Evolutionary conservation across 2,329 filamentous ascomycete species (phyloP), one percentile per base, ranked within the genome.

Genomic region (Periglandula ipomoeae): DNA sequence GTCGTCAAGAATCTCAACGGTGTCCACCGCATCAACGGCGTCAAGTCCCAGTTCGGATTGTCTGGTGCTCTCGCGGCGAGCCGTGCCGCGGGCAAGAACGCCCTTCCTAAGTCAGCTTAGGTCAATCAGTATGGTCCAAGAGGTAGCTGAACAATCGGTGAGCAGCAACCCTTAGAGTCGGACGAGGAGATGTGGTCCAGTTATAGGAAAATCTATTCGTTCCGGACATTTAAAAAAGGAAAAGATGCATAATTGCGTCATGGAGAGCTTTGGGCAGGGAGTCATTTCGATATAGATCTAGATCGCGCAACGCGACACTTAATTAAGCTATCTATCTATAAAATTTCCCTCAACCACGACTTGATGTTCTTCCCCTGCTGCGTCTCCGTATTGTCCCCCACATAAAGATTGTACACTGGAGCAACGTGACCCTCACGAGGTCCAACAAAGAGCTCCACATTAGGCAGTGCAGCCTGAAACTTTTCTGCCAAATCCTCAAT

Each of bases 1-100:
- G 71, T 90, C 53, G 86, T 93, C 69, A 95, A 95, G 84, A 95
- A 95, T 74, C 78, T 94, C 70, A 95, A 95, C 76, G 85, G 86
- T 40, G 89, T 83, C 30, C 89, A 95, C 73, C 84, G 89, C 60
- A 71, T 91, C 55, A 82, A 93, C 60, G 89, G 88, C 47, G 76
- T 94, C 56, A 61, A 72, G 41, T 79, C 75, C 43, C 87, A 93
- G 62, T 87, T 79, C 60, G 81, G 75, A 46, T 78, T 95, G 44
- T 69, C 71, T 38, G 87, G 79, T 53, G 85, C 87, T 44, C 65
- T 71, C n/a, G n/a, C n/a, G n/a, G n/a, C n/a, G n/a, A n/a, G n/a
- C n/a, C n/a, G n/a, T n/a, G n/a, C n/a, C n/a, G n/a, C n/a, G n/a
- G n/a, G n/a, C n/a, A n/a, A n/a, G n/a, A n/a, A n/a, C n/a, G n/a